phyloP scores from a whole-genome alignment of 345 rosid genomes.

The Gossypium longicalyx region DNA sequence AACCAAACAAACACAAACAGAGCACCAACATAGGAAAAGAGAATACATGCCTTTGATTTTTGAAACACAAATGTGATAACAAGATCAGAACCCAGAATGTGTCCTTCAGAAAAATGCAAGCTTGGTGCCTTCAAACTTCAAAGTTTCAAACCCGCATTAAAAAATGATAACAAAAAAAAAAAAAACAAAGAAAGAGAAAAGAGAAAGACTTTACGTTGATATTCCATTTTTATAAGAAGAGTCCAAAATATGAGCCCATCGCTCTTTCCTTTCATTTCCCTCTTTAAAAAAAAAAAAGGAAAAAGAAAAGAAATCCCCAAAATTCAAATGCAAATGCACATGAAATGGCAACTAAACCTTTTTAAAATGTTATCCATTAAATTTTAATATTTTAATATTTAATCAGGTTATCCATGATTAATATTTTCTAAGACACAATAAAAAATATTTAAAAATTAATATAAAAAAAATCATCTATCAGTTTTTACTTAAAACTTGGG shows the following conservation, averaged over 20 bases:
- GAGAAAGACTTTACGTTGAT: not conserved
- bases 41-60: conserved; percentile 29
- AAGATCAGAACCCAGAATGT: conserved; percentile 14
- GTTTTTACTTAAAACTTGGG: too few relatives aligned
- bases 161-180: not conserved
- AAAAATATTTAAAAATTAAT: too few relatives aligned
- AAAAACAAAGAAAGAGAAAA: not conserved
- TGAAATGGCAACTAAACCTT: conserved; percentile 21
- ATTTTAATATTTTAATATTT: too few relatives aligned
- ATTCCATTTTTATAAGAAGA: conserved; percentile 12
- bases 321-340: conserved; percentile 23
- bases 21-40: not conserved
- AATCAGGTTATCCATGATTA: too few relatives aligned
- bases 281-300: not conserved
- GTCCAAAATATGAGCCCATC: conserved; percentile 29
- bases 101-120: not conserved
- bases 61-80: conserved; percentile 13
- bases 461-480: too few relatives aligned
- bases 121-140: conserved; percentile 28
- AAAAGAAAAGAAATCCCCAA: conserved; percentile 10
- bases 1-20: conserved; percentile 20
- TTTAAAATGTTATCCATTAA: not conserved
- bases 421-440: too few relatives aligned
- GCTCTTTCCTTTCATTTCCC: conserved; percentile 20
- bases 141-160: conserved; percentile 21